Percentiles rank a stretch among this genome's conserved stretches.
phyloP scores from a whole-genome alignment of 257 asterid genomes.

The Nicotiana paniculata region DNA sequence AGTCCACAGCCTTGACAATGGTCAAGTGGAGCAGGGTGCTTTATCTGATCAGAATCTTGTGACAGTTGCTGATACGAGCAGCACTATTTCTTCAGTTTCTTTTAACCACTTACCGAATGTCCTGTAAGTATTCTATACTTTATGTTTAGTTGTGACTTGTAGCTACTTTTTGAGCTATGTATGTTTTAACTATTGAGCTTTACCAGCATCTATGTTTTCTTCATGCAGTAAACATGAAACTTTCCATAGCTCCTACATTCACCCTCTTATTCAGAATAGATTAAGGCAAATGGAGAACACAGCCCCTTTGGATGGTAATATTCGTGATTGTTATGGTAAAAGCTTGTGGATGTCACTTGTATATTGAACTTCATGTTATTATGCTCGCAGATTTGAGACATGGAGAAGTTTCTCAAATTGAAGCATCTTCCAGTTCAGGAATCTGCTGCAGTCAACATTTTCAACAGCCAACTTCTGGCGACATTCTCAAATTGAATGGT shows the following conservation, averaged over 20 bases:
- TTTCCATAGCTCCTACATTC: slow-evolving; percentile 40
- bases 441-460: slow-evolving; percentile 54
- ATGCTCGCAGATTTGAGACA: slow-evolving; percentile 50
- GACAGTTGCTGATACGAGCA: slow-evolving; percentile 5
- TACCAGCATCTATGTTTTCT: slow-evolving; percentile 8
- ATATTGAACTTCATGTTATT: slow-evolving; percentile 18
- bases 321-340: slow-evolving; percentile 42
- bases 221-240: slow-evolving; percentile 48
- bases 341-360: slow-evolving; percentile 6
- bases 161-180: slow-evolving; percentile 3
- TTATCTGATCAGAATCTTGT: slow-evolving; percentile 26
- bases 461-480: slow-evolving; percentile 31
- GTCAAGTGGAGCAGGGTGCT: slow-evolving; percentile 27
- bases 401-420: slow-evolving; percentile 51
- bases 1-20: slow-evolving; percentile 32
- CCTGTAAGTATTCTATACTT: slow-evolving; percentile 39
- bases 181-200: neutral
- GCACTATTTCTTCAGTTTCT: slow-evolving; percentile 12
- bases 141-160: neutral
- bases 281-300: slow-evolving; percentile 41
- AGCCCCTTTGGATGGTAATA: slow-evolving; percentile 25
- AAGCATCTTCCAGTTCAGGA: slow-evolving; percentile 82
- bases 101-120: slow-evolving; percentile 17
- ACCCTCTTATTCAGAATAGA: slow-evolving; percentile 52
- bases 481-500: slow-evolving; percentile 29